Base-by-base conservation (phyloP, 352 stramenopile genomes). In the Saprolegnia diclina region DNA sequence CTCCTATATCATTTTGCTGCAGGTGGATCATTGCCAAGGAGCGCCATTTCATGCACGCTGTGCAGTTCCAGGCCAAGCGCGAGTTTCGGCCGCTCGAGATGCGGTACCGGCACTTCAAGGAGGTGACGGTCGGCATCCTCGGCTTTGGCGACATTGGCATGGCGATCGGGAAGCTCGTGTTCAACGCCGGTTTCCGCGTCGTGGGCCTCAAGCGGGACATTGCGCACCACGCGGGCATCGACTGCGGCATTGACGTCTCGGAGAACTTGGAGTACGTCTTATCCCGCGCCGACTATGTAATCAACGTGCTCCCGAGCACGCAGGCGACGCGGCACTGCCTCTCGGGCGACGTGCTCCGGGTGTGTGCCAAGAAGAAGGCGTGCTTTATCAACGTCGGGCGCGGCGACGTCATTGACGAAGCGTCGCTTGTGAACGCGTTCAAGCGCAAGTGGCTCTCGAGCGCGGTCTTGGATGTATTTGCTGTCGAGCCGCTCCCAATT, bases 361-460 rank as follows among this genome's bases (percentile, higher is more conserved):
- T 71, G 24, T 89, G 81, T 55, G 67, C 72, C 0, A 64, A 65
- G 29, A 78, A 77, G 70, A 73, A 81, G 68, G 84, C 87, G 19
- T 81, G 94, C 57, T 85, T 97, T 63, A 81, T 96, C 72, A 96
- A 96, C 73, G 85, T 93, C 62, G 89, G 89, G 4, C 81, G 88
- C 52, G 89, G 89, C 14, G 88, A 97, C 67, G 74, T 97, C 4
- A 80, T 94, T 56, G 71, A 72, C 22, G 84, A 94, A 69, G 52
- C 50, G 35, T 72, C 73, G 46, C 72, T 97, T 56, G 4, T 96
- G 29, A 26, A 72, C 6, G 80, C 86, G 44, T 74, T 97, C 22
- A 80, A 95, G 71, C 65, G 77, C 0, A 42, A 75, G 1, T 80
- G 76, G 50, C 72, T 97, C 64, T 75, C 67, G 54, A 73, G 71